Base-by-base conservation (phyloP, 345 rosid genomes). In the Aurinia saxatilis region DNA sequence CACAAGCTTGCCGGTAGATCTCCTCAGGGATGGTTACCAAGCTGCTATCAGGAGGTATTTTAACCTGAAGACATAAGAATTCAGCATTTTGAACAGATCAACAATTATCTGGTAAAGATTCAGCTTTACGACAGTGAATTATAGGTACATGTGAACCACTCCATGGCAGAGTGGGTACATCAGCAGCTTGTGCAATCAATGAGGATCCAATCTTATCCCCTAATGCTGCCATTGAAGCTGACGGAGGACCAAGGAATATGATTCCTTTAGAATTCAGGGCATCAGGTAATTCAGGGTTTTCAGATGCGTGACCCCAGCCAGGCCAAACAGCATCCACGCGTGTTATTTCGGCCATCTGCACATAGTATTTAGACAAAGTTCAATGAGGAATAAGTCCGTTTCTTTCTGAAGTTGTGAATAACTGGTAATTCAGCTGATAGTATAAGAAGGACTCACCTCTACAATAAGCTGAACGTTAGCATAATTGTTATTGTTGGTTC, bases 251-350 rank as follows among this genome's bases (percentile, higher is more conserved):
- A 60, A 95, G 99, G 82, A 95, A 95, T 67, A 84, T 52, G 10
- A 95, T 81, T 69, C 96, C 99, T 68, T 84, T 95, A 16, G 82
- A 91, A 75, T 34, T 55, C 63, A 95, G 65, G 14, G 96, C 97
- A 73, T 95, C 97, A 5, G 97, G 97, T 37, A 95, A 80, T 74
- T 90, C 99, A 34, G 99, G 99, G 71, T 83, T 95, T 79, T 90
- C 99, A 8, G 99, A 95, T 40, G 99, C 99, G 81, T 95, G 99
- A 44, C 97, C 99, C 97, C 99, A 95, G 55, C 99, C 99, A 76
- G 99, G 99, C 99, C 99, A 95, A 71, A 95, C 96, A 8, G 99
- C 99, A 80, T 95, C 99, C 57, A 95, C 99, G 65, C 52, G 91
- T 14, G 99, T 95, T 71, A 84, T 82, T 73, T 95, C 99, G 31